Evolutionary conservation across 768 basidiomycete genomes (phyloP).

Genomic region (Pleurotus platypus): DNA sequence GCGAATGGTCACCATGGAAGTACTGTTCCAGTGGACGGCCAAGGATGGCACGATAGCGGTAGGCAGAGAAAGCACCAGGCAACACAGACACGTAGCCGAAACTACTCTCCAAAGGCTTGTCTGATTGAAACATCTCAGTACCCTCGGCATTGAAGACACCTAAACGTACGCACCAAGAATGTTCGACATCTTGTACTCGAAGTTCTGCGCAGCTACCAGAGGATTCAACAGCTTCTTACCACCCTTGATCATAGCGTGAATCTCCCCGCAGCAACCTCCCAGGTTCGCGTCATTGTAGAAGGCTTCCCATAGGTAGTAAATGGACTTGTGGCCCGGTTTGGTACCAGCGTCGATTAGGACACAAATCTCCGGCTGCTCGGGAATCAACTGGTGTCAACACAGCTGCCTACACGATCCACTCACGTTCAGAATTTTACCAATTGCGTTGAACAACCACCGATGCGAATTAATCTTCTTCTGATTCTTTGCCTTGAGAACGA

Average conservation of each 20-base stretch:
- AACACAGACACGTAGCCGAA: constrained; percentile 95
- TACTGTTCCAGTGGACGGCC: constrained; percentile 85
- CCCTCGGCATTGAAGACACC: background rate
- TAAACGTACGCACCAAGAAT: constrained; percentile 60
- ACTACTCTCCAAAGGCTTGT: constrained; percentile 90
- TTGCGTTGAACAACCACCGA: constrained; percentile 94
- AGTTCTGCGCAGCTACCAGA: constrained; percentile 92
- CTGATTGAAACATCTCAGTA: constrained; percentile 27
- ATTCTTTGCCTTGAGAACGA: constrained; percentile 91
- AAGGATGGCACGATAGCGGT: constrained; percentile 87
- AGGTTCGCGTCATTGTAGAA: constrained; percentile 78
- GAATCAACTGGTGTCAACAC: background rate
- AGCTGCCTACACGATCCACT: constrained; percentile 16
- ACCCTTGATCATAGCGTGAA: constrained; percentile 94
- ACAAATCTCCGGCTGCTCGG: constrained; percentile 77
- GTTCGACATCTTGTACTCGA: constrained; percentile 98
- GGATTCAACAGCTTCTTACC: constrained; percentile 91
- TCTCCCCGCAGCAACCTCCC: constrained; percentile 91
- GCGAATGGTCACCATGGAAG: constrained; percentile 83
- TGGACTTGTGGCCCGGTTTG: constrained; percentile 93
- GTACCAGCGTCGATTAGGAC: constrained; percentile 94
- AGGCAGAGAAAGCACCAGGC: constrained; percentile 95
- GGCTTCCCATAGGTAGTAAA: constrained; percentile 94
- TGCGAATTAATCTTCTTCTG: constrained; percentile 96
- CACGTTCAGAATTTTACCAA: constrained; percentile 77